Evolutionary conservation across 2,329 filamentous ascomycete genomes (phyloP).

Genomic region (Botrytis tulipae): DNA sequence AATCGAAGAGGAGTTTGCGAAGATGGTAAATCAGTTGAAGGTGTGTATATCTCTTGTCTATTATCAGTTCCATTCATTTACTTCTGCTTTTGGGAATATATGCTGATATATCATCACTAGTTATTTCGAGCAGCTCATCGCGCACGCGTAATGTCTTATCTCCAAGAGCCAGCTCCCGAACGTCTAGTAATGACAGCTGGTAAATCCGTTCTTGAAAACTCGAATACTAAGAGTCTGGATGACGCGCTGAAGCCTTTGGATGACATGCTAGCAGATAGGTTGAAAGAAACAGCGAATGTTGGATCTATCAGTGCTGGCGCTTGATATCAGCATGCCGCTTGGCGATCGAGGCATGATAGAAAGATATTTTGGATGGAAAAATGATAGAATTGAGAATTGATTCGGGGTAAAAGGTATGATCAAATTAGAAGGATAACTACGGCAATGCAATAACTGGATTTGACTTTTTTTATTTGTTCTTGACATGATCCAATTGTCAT

Average conservation of each 20-base stretch:
- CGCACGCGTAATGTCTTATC: constrained; percentile 18
- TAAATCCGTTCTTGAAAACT: constrained; percentile 1
- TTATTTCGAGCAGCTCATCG: constrained; percentile 15
- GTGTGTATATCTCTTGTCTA: not conserved
- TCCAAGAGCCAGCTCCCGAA: constrained; percentile 13
- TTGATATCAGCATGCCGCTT: not conserved
- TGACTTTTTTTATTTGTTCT: not conserved
- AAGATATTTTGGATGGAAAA: no score
- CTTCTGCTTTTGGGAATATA: no score
- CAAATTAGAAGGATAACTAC: not conserved
- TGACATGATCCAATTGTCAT: not conserved
- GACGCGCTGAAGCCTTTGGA: constrained; percentile 12
- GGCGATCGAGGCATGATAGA: not conserved
- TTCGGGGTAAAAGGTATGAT: not conserved
- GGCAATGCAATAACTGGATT: not conserved
- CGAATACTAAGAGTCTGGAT: not conserved
- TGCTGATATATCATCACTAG: not conserved
- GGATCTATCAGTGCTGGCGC: not conserved
- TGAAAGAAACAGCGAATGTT: not conserved
- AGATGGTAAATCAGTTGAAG: constrained; percentile 18
- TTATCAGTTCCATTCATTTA: not conserved
- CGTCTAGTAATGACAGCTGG: constrained; percentile 17
- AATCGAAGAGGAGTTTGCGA: not conserved
- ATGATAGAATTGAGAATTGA: not conserved
- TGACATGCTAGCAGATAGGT: constrained; percentile 10